Base-by-base conservation (phyloP, 352 stramenopile genomes). In the Phytophthora pisi region DNA sequence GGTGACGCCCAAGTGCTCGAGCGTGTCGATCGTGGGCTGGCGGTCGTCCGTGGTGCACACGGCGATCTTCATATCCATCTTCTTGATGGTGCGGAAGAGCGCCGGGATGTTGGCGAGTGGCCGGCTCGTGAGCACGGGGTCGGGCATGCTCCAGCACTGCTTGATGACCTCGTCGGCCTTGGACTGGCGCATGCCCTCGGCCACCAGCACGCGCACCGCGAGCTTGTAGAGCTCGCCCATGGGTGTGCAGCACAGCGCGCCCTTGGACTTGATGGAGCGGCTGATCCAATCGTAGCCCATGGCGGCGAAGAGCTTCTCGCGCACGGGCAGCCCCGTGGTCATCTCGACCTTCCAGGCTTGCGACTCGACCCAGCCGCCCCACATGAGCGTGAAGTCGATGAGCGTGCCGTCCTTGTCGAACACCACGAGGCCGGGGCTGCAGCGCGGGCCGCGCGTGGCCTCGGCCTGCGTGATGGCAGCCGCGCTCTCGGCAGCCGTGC, bases 321-420 rank as follows among this genome's bases (percentile, higher is more conserved):
- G 86, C 43, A 95, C 84, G 4, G 86, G 86, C 26, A 93, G 60
- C 16, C 61, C 61, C 11, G 84, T 93, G 23, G 83, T 94, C 86
- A 95, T 95, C 68, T 96, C 89, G 20, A 96, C 82, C 51, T 85
- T 81, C 84, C 84, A 94, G 6, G 87, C 88, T 53, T 95, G 86
- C 4, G 82, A 91, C 67, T 95, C 87, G 59, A 95, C 82, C 87
- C 87, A 96, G 46, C 84, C 83, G 57, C 86, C 86, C 89, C 89
- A 96, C 89, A 95, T 96, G 74, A 91, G 79, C 59, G 92, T 94
- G 61, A 96, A 96, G 69, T 96, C 89, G 61, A 96, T 96, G 53
- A 96, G 85, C 60, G 89, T 96, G 64, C 89, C 89, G 61, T 96
- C 89, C 75, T 96, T 96, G 73, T 96, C 88, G 45, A 96, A 96